Evolutionary conservation across 306 rosid species (phyloP).

Genomic region (Prinsepia uniflora): DNA sequence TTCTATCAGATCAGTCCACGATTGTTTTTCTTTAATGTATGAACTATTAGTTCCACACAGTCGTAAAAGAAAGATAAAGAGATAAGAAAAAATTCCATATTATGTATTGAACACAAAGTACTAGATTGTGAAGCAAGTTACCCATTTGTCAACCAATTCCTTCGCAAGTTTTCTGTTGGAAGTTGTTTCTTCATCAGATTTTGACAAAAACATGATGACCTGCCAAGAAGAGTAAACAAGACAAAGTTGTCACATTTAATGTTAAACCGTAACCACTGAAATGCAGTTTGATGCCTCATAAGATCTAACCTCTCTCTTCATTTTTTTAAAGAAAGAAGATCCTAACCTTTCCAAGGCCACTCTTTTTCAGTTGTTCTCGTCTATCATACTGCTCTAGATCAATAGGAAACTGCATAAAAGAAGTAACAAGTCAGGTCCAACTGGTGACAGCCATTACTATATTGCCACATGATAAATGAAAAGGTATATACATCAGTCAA

Average conservation of each 20-base stretch:
- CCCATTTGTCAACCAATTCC: conserved; percentile 97
- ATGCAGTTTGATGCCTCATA: neutral
- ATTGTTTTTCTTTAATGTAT: neutral
- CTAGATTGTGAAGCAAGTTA: conserved; percentile 24
- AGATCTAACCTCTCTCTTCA: neutral
- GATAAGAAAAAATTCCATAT: neutral
- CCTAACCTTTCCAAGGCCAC: conserved; percentile 95
- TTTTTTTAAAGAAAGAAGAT: neutral
- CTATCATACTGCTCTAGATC: conserved; percentile 90
- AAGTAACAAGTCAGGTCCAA: conserved; percentile 27
- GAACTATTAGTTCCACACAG: neutral
- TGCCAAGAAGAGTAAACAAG: conserved; percentile 31
- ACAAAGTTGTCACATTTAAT: conserved; percentile 12
- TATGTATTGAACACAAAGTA: neutral
- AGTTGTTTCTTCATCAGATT: conserved; percentile 85
- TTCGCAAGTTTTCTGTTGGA: conserved; percentile 81
- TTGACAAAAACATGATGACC: conserved; percentile 93
- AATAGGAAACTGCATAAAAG: conserved; percentile 68
- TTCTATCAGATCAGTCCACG: neutral
- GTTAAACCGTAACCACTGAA: neutral
- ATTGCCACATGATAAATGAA: conserved; percentile 15
- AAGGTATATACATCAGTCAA: conserved; percentile 65
- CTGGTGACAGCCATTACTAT: conserved; percentile 5
- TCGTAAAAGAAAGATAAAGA: neutral
- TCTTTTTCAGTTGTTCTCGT: conserved; percentile 88